Evolutionary conservation across 768 basidiomycete species (phyloP).

Genomic region (Boletus insuetus): DNA sequence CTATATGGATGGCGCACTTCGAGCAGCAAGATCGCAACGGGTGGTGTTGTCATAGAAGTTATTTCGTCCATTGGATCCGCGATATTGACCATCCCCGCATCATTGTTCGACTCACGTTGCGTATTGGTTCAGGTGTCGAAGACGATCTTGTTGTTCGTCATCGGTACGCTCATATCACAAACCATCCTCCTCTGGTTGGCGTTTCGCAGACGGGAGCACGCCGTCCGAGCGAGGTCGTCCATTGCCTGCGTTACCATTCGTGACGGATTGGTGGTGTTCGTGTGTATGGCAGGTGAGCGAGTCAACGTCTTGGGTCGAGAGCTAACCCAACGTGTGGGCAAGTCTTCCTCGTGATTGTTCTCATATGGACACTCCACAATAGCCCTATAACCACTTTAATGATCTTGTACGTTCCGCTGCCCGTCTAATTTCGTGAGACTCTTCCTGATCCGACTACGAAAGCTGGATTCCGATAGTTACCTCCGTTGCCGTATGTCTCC

Average conservation of each 20-base stretch:
- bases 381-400: conserved; percentile 3
- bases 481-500: conserved; percentile 17
- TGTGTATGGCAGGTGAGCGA: conserved; percentile 14
- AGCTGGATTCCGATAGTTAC: conserved; percentile 21
- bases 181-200: conserved; percentile 18
- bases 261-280: conserved; percentile 19
- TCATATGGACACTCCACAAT: background rate
- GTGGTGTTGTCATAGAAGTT: conserved; percentile 12
- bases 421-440: background rate
- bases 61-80: background rate
- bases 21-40: background rate
- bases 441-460: background rate
- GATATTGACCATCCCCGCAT: background rate
- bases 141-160: conserved; percentile 2
- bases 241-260: conserved; percentile 24
- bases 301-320: background rate
- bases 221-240: background rate
- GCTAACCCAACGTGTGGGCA: background rate
- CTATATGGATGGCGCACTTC: conserved; percentile 7
- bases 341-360: conserved; percentile 15
- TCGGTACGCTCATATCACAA: conserved; percentile 12
- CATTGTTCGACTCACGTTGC: conserved; percentile 16
- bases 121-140: background rate
- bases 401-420: conserved; percentile 11
- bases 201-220: conserved; percentile 10